These are phyloP conservation scores for Sporothrix brunneoviolacea DNA, from an alignment of 2,329 filamentous ascomycete genomes.

Conservation along the genomic window DNA sequence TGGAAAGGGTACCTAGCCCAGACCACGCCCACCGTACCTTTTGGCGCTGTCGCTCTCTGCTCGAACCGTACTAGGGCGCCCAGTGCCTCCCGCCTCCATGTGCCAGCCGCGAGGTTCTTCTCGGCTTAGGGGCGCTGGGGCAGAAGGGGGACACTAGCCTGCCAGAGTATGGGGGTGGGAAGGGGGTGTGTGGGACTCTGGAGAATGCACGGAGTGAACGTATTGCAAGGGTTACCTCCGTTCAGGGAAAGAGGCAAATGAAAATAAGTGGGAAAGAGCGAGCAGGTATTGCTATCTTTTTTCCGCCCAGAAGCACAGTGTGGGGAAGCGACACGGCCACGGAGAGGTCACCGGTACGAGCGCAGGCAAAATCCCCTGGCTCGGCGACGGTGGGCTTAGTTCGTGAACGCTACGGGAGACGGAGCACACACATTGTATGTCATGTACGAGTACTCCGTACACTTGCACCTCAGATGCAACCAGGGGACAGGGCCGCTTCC, in stretches of 20 bases:
- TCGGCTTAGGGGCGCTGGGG: slow-evolving; percentile 13
- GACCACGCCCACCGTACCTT: background rate
- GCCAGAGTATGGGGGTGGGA: slow-evolving; percentile 4
- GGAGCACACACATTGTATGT: background rate
- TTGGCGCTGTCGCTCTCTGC: background rate
- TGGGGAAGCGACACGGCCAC: background rate
- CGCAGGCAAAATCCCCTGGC: slow-evolving; percentile 4
- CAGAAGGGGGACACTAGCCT: slow-evolving; percentile 1
- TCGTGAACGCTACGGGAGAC: slow-evolving; percentile 1
- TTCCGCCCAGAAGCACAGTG: slow-evolving; percentile 12
- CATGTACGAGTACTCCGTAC: background rate
- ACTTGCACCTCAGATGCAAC: slow-evolving; percentile 11
- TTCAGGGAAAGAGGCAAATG: background rate
- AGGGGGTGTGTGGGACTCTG: slow-evolving; percentile 14
- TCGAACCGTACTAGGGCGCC: background rate
- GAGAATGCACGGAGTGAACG: slow-evolving; percentile 8
- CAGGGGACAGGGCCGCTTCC: too few species aligned
- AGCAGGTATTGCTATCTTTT: background rate
- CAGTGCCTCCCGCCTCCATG: background rate
- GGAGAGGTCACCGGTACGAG: slow-evolving; percentile 10
- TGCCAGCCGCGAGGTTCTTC: slow-evolving; percentile 8
- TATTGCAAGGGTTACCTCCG: background rate
- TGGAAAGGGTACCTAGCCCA: background rate
- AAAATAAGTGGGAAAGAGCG: background rate
- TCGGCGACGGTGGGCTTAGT: background rate